Conservation (phyloP, 163 green algal species). For the Chlorella variabilis region DNA sequence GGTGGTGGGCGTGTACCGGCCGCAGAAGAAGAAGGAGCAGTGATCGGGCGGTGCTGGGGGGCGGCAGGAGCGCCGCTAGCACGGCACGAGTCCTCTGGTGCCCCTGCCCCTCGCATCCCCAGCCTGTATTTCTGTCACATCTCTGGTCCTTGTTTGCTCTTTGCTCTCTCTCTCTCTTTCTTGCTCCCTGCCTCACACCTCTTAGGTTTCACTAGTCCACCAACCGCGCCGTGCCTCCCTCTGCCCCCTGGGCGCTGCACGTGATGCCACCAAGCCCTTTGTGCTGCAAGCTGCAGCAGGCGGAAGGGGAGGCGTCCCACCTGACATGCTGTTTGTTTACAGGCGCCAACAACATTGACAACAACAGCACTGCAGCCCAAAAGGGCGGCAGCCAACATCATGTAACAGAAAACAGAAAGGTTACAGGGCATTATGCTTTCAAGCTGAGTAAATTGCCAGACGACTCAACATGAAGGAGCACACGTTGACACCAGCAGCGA, state of each 20-base stretch:
- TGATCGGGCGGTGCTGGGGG: background rate
- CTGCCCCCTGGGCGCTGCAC: too few relatives aligned
- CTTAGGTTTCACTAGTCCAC: too few relatives aligned
- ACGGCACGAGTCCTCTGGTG: background rate
- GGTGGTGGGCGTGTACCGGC: conserved; percentile 91
- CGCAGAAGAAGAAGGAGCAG: conserved; percentile 67
- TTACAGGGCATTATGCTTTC: too few relatives aligned
- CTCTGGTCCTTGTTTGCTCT: background rate
- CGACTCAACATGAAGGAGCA: too few relatives aligned
- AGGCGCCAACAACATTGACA: too few relatives aligned
- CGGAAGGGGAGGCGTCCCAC: too few relatives aligned
- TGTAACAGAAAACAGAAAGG: background rate
- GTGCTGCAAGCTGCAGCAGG: too few relatives aligned
- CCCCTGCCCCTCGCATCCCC: background rate
- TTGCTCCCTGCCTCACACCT: too few relatives aligned
- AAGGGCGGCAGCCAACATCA: background rate
- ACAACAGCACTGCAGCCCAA: background rate
- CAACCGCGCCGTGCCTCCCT: too few relatives aligned
- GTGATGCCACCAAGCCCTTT: too few relatives aligned
- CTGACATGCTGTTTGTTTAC: background rate
- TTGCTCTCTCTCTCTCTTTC: background rate
- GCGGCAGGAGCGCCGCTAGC: background rate
- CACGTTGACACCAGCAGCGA: too few relatives aligned
- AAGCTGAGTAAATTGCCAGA: too few relatives aligned
- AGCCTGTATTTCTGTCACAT: background rate